Evolutionary conservation across 1,284 basidiomycete species (phyloP), one percentile per base, ranked within the genome.

Genomic region (Leccinum griseonigrum): DNA sequence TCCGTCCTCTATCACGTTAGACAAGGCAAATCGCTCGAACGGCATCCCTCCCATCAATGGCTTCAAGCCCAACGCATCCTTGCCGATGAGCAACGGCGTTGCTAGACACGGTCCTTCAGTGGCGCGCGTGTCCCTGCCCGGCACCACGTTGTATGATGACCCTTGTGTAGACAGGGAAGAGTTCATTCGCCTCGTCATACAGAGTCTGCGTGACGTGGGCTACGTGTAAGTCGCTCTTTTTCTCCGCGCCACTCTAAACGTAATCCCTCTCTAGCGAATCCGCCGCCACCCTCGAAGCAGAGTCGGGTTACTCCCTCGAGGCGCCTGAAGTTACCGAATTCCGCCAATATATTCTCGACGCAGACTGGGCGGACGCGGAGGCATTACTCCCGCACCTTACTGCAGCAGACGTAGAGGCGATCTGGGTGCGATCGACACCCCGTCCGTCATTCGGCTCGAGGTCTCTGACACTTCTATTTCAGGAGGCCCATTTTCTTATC

Each of bases 261-360:
- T 10, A 13, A 46, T 51, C 18, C 50, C 50, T 46, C 8, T 60
- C 53, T 70, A 98, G 96, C 63, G 90, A 94, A 76, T 90, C 95
- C 13, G 96, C 96, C 10, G 83, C 88, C 13, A 90, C 91, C 0
- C 82, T 99, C 46, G 92, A 97, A 74, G 87, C 87, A 9, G 97
- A 99, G 77, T 98, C 97, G 1, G 97, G 97, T 4, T 95, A 94
- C 75, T 81, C 84, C 26, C 85, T 97, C 75, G 95, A 98, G 71
- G 83, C 88, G 13, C 79, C 84, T 4, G 83, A 90, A 56, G 94
- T 97, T 11, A 82, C 87, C 2, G 85, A 90, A 59, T 97, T 99
- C 69, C 84, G 95, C 65, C 82, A 85, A 46, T 90, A 90, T 65
- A 87, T 99, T 58, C 78, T 97, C 38, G 85, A 87, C 29, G 97